These are phyloP conservation scores for Podila minutissima DNA, from an alignment of 192 early-diverging fungal genomes.

Conservation along the genomic window DNA sequence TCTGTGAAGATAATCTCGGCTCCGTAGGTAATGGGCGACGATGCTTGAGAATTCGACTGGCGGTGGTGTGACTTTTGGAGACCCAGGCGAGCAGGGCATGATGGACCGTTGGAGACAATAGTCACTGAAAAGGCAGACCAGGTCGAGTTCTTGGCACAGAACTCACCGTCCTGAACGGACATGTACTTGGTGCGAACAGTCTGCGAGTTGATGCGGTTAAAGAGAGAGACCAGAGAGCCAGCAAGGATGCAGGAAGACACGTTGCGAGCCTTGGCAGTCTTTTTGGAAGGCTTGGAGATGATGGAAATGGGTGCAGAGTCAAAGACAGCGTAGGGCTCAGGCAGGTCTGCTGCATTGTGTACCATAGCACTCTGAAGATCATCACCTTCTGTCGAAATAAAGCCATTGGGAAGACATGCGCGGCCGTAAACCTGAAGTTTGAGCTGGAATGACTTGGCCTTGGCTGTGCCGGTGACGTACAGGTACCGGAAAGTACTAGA, in stretches of 20 bases:
- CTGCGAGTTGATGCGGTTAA: constrained; percentile 93
- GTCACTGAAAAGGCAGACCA: constrained; percentile 71
- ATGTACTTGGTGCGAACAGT: constrained; percentile 90
- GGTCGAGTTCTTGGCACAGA: constrained; percentile 67
- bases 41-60: constrained; percentile 15
- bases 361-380: constrained; percentile 3
- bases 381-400: constrained; percentile 19
- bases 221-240: constrained; percentile 82
- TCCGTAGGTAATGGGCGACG: constrained; percentile 73
- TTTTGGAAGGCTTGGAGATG: constrained; percentile 94
- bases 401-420: constrained; percentile 42
- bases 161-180: constrained; percentile 61
- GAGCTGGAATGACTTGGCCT: constrained; percentile 81
- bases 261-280: constrained; percentile 86
- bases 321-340: constrained; percentile 65
- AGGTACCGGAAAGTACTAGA: constrained; percentile 78
- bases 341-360: constrained; percentile 40
- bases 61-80: constrained; percentile 43
- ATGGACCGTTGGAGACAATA: constrained; percentile 48
- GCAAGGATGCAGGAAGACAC: constrained; percentile 79
- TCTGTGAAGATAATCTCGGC: constrained; percentile 77
- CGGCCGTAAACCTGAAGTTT: constrained; percentile 67
- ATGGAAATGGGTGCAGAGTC: constrained; percentile 81
- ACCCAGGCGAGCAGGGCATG: constrained; percentile 6
- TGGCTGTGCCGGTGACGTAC: constrained; percentile 82